Evolutionary conservation across 306 rosid species (phyloP), one percentile per base, ranked within the genome.

Genomic region (Casuarina glauca): DNA sequence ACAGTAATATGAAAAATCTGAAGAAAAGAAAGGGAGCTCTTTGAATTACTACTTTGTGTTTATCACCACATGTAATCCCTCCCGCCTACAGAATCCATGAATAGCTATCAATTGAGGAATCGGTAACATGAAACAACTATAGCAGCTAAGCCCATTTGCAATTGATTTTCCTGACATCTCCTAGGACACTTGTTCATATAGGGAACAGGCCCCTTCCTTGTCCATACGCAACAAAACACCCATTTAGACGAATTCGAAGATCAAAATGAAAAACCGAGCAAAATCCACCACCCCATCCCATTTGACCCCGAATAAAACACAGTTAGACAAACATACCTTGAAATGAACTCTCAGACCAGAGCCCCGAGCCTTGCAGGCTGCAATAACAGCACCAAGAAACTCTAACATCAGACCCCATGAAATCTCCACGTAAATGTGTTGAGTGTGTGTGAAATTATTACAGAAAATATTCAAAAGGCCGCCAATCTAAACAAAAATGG

Each of bases 311-410:
- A 19, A 20, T 26, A 69, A 8, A 8, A 0, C 20, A 2, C 43
- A 2, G 35, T 3, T 9, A 4, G 61, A 77, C 10, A 12, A 38
- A n/a, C 50, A 48, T 80, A 89, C 93, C 93, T 89, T 89, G 75
- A 89, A 89, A 77, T 89, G 93, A 55, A 84, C 88, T 74, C 93
- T 82, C 45, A 87, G 88, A 50, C 87, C 88, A 11, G 84, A 80
- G 60, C 93, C 93, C 48, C 88, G 80, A 61, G 93, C 93, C 70
- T 89, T 89, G 88, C 93, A 89, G 43, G 93, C 93, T 89, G 89
- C 68, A 81, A 32, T 20, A 51, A 67, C 20, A 46, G 44, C 76
- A 60, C 38, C 49, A 72, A 13, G 44, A 3, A 17, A 48, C 16
- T 39, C 72, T 20, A 46, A 48, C 11, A 61, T 78, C 43, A 78